Base-by-base conservation (phyloP, 208 protist genomes). In the Borovskyia barvae region DNA sequence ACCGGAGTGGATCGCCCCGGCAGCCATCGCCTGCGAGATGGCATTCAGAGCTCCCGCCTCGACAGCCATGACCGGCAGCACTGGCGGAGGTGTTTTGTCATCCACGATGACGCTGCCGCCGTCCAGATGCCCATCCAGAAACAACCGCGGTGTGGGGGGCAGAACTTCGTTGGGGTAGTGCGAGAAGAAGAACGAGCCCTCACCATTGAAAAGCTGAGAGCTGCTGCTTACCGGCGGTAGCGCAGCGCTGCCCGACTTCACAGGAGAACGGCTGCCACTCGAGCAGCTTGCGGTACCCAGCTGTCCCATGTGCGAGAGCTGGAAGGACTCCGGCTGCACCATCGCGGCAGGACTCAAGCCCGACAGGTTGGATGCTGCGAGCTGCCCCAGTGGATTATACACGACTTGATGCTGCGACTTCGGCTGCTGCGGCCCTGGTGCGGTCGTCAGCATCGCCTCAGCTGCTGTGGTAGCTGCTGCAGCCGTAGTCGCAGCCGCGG, bases 131-230 rank as follows among this genome's bases (percentile, higher is more conserved):
- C 49, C 15, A 2, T 37, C 42, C 9, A 40, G 14, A 0, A 40
- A 28, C 4, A 37, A 51, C 35, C 52, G 24, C 28, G 42, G 6
- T 5, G 50, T 45, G 41, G 54, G 29, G 3, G 49, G 24, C 1
- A 46, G 17, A 25, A 54, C 5, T 28, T 68, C 61, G 5, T 35
- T 54, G 1, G 20, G 45, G 33, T 45, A 59, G 51, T 39, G 58
- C 14, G 61, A 51, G 51, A 48, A 68, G 42, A 54, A 46, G 17
- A 67, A 67, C 12, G 50, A 7, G 32, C 30, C 9, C 1, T 68
- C 61, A 26, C 51, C 45, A 36, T 35, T 68, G 42, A 49, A 59
- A 11, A 47, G 15, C 39, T 52, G 53, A 15, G 42, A 45, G 26
- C 61, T 54, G 51, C 51, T 30, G n/a, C 61, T 28, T 4, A n/a